Evolutionary conservation across 345 rosid genomes (phyloP), one percentile per base, ranked within the genome.

Genomic region (Viola odorata): DNA sequence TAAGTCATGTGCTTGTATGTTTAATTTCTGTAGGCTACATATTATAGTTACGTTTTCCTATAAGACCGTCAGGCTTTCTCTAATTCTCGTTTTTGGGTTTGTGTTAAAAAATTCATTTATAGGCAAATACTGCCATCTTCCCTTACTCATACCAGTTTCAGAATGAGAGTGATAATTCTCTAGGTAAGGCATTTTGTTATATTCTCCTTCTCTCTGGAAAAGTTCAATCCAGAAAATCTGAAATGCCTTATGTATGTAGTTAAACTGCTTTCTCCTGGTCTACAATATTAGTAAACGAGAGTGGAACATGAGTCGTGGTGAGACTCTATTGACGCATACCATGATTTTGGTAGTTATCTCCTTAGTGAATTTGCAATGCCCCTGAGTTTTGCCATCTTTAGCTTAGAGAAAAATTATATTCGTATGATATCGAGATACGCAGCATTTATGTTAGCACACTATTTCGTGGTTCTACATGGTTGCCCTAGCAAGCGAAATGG

Each of bases 81-180:
- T 23, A 23, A 23, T 23, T 23, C 32, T 23, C 2, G 32, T 23
- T 23, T 23, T 23, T 23, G 32, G 32, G 32, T 23, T 23, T 23
- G 32, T 23, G 32, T 23, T 23, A 23, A 11, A 50, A 41, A 41
- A 11, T 50, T 45, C 58, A 57, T 60, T 69, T 69, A 23, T 68
- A 94, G 95, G 90, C 71, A 2, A 50, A 86, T 61, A 87, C 86
- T 68, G 91, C 87, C 23, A 77, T 94, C 69, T 86, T 85, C 69
- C 99, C 99, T 55, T 66, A 68, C 54, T 68, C 96, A 2, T 94
- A 75, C 86, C 74, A 55, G 38, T 84, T 74, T 73, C 71, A 58
- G 45, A 60, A 82, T 65, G 57, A 17, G 61, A 57, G 64, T 13
- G 97, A 90, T 57, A 53, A 73, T 67, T 75, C 85, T 5, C 76